Percentiles rank a stretch among this genome's conserved stretches.
Evolutionary conservation across 352 stramenopile species (phyloP).

Genomic region (Phytopythium cucurbitacearum): DNA sequence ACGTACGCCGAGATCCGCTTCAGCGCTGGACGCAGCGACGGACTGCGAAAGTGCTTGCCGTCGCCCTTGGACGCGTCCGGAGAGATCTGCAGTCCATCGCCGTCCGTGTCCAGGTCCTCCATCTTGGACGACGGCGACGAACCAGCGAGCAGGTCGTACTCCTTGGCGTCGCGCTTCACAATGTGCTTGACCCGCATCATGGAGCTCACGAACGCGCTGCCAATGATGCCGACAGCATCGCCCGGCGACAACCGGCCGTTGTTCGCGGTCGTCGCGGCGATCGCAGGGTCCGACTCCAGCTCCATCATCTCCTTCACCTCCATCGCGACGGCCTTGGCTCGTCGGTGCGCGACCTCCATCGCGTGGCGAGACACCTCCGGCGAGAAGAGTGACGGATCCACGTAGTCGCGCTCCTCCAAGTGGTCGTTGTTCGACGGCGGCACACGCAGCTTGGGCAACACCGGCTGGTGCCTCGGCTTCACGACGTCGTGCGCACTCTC

Average conservation of each 20-base stretch:
- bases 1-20: conserved; percentile 80
- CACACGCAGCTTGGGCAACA: conserved; percentile 39
- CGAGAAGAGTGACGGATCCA: conserved; percentile 78
- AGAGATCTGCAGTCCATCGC: conserved; percentile 79
- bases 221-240: conserved; percentile 64
- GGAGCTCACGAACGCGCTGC: conserved; percentile 54
- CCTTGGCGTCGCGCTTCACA: conserved; percentile 41
- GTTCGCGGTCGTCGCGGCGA: conserved; percentile 6
- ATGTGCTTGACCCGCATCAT: conserved; percentile 56
- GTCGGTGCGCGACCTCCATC: conserved; percentile 78
- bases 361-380: conserved; percentile 77
- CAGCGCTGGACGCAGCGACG: conserved; percentile 48
- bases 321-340: conserved; percentile 61
- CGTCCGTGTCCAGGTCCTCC: conserved; percentile 75
- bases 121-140: conserved; percentile 48
- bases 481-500: conserved; percentile 8
- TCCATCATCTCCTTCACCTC: conserved; percentile 71
- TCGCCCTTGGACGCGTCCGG: conserved; percentile 53
- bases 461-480: conserved; percentile 13
- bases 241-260: conserved; percentile 42
- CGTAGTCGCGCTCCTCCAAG: conserved; percentile 56
- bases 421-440: conserved; percentile 18
- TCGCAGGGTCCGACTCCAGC: conserved; percentile 28
- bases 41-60: conserved; percentile 54
- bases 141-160: conserved; percentile 72